A percentile compares a stretch with the other conserved stretches of the same genome.
phyloP scores from a whole-genome alignment of 805 yeast species.

The Candida michaelii region DNA sequence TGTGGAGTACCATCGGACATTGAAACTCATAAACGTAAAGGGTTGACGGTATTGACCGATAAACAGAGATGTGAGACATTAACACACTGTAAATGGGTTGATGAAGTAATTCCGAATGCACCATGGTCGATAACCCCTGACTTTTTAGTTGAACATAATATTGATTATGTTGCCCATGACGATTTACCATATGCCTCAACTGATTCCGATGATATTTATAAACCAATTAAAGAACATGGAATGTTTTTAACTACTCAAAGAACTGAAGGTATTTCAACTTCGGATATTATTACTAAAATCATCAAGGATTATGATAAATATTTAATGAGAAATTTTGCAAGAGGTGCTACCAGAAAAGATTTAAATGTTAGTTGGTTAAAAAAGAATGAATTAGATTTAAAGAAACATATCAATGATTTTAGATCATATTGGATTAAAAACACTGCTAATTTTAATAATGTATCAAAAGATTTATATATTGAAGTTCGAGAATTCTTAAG shows the following conservation, averaged over 20 bases:
- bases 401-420: slow-evolving; percentile 85
- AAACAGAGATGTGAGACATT: slow-evolving; percentile 88
- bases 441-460: slow-evolving; percentile 63
- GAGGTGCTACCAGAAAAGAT: slow-evolving; percentile 97
- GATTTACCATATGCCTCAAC: slow-evolving; percentile 90
- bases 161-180: slow-evolving; percentile 97
- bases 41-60: slow-evolving; percentile 87
- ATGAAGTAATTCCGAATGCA: slow-evolving; percentile 90
- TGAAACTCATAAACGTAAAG: slow-evolving; percentile 89
- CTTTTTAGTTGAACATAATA: slow-evolving; percentile 72
- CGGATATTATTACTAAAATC: slow-evolving; percentile 92
- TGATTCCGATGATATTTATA: slow-evolving; percentile 89
- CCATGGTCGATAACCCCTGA: slow-evolving; percentile 94
- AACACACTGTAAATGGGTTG: slow-evolving; percentile 95
- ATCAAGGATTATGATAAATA: slow-evolving; percentile 96
- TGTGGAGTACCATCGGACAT: slow-evolving; percentile 91
- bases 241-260: slow-evolving; percentile 93
- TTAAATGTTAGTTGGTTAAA: slow-evolving; percentile 96
- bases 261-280: slow-evolving; percentile 94
- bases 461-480: slow-evolving; percentile 78
- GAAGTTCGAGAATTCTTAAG: slow-evolving; percentile 77
- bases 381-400: slow-evolving; percentile 92
- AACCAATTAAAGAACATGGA: slow-evolving; percentile 87
- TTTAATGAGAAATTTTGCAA: slow-evolving; percentile 92
- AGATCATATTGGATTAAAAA: slow-evolving; percentile 81